Evolutionary conservation across 2,329 filamentous ascomycete genomes (phyloP).

Genomic region (Knufia petricola): DNA sequence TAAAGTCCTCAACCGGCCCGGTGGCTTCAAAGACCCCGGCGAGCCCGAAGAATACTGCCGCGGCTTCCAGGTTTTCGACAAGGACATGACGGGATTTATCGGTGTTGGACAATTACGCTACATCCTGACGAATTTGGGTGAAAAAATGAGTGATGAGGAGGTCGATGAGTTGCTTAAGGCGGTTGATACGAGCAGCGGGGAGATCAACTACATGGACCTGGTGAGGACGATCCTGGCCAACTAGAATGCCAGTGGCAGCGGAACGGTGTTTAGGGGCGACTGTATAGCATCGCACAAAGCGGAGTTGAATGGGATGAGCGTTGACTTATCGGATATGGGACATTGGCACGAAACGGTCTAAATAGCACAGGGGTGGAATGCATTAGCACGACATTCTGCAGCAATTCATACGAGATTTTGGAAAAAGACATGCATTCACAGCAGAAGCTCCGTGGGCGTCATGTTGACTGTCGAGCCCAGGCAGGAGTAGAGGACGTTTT

Average conservation of each 20-base stretch:
- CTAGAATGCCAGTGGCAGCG: conserved; percentile 29
- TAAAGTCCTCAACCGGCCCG: conserved; percentile 92
- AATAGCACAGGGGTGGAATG: too few species aligned
- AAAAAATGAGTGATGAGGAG: conserved; percentile 99
- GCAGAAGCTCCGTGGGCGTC: neutral
- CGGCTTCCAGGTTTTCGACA: conserved; percentile 98
- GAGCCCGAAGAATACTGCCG: conserved; percentile 98
- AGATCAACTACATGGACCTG: conserved; percentile 89
- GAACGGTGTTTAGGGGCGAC: neutral
- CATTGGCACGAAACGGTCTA: neutral
- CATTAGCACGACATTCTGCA: neutral
- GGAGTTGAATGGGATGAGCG: neutral
- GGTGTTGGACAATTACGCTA: conserved; percentile 96
- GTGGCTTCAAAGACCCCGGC: conserved; percentile 95
- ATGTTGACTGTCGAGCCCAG: neutral
- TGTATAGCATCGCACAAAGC: neutral
- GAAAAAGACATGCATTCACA: too few species aligned
- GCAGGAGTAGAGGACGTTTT: conserved; percentile 18
- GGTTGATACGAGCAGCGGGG: conserved; percentile 87
- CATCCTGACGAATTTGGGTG: conserved; percentile 89
- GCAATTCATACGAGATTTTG: too few species aligned
- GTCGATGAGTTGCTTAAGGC: conserved; percentile 98
- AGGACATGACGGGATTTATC: conserved; percentile 96
- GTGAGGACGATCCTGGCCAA: conserved; percentile 81
- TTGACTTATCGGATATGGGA: too few species aligned